Evolutionary conservation across 2,329 filamentous ascomycete species (phyloP).

Genomic region (Arthrobotrys conoides): DNA sequence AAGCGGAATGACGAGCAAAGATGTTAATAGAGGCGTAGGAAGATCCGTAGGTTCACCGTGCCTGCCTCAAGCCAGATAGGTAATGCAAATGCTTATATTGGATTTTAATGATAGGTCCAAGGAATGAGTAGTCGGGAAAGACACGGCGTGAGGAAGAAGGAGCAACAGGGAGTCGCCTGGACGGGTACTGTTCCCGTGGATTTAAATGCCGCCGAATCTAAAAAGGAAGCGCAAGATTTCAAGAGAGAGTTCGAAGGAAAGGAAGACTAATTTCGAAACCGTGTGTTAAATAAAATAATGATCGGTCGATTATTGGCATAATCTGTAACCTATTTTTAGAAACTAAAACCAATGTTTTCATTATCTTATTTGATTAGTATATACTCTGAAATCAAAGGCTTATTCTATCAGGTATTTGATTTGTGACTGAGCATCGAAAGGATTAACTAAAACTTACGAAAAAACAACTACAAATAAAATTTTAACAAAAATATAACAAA

Average conservation of each 20-base stretch:
- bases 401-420: too few species aligned
- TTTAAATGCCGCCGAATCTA: slow-evolving; percentile 6
- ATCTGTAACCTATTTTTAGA: background rate
- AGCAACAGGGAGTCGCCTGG: background rate
- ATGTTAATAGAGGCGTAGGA: slow-evolving; percentile 5
- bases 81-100: slow-evolving; percentile 13
- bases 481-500: too few species aligned
- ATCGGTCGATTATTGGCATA: slow-evolving; percentile 10
- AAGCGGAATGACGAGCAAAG: slow-evolving; percentile 2
- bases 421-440: too few species aligned
- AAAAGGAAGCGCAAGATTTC: slow-evolving; percentile 4
- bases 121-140: slow-evolving; percentile 9
- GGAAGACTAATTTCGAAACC: background rate
- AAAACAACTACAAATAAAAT: too few species aligned
- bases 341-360: too few species aligned
- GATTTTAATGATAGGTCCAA: slow-evolving; percentile 4
- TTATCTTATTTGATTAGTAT: too few species aligned
- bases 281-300: background rate
- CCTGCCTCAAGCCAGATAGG: background rate
- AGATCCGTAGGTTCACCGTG: background rate
- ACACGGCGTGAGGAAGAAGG: background rate
- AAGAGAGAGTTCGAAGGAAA: background rate
- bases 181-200: slow-evolving; percentile 5
- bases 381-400: too few species aligned
- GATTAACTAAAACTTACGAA: too few species aligned